phyloP scores from a whole-genome alignment of 2,329 filamentous ascomycete genomes.

The Microcyclosporella mali region DNA sequence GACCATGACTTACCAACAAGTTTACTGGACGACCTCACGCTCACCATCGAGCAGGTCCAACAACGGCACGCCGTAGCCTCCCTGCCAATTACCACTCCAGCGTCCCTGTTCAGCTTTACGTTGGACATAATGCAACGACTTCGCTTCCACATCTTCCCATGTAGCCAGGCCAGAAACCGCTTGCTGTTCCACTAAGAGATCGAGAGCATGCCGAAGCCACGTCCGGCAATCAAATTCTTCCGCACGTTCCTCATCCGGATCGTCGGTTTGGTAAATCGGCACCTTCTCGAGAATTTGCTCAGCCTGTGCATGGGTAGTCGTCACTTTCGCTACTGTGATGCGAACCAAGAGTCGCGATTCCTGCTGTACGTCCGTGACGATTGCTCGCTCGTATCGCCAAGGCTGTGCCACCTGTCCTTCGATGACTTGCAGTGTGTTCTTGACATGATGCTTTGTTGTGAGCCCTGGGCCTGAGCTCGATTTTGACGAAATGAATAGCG shows the following conservation, averaged over 20 bases:
- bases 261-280: conserved; percentile 10
- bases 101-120: conserved; percentile 8
- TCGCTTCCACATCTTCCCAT: conserved; percentile 8
- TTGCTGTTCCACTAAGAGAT: conserved; percentile 1
- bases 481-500: conserved; percentile 21
- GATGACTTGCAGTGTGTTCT: conserved; percentile 11
- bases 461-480: conserved; percentile 1
- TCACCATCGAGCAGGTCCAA: conserved; percentile 8
- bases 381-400: conserved; percentile 13
- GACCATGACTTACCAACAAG: too few species aligned
- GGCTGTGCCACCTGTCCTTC: conserved; percentile 6
- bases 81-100: conserved; percentile 7
- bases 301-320: neutral
- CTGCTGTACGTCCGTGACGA: conserved; percentile 1
- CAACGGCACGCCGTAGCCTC: conserved; percentile 6
- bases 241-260: conserved; percentile 3
- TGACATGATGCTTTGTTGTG: conserved; percentile 15
- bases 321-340: conserved; percentile 13
- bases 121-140: conserved; percentile 11
- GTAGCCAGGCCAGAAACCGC: conserved; percentile 2
- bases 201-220: conserved; percentile 10
- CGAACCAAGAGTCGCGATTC: conserved; percentile 9
- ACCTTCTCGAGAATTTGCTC: conserved; percentile 6
- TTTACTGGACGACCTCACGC: conserved; percentile 6
- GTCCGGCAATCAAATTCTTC: conserved; percentile 8